Percentiles rank a stretch among this genome's conserved stretches.
phyloP scores from a whole-genome alignment of 2,329 filamentous ascomycete species.

The Colletotrichum trifolii region DNA sequence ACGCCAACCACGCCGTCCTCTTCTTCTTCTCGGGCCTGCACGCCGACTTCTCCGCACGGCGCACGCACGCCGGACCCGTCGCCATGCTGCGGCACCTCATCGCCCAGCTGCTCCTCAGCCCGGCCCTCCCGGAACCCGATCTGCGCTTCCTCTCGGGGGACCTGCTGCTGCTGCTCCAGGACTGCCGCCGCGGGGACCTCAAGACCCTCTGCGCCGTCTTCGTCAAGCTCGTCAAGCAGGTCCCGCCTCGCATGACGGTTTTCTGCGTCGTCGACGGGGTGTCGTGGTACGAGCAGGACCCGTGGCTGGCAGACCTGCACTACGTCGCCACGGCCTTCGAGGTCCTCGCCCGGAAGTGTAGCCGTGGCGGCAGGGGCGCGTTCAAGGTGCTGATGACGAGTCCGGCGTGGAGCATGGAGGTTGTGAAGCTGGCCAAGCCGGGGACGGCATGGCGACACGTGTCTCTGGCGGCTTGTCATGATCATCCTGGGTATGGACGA shows the following conservation, averaged over 20 bases:
- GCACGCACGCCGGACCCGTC: background rate
- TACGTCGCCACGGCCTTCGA: background rate
- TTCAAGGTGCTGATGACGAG: conserved; percentile 3
- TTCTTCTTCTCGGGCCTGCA: conserved; percentile 9
- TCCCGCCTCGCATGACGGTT: background rate
- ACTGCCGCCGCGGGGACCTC: background rate
- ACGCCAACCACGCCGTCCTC: background rate
- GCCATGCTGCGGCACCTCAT: conserved; percentile 6
- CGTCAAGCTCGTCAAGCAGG: conserved; percentile 2
- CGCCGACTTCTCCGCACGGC: background rate
- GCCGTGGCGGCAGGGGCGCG: background rate
- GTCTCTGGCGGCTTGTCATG: background rate
- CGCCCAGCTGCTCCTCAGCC: background rate
- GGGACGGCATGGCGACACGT: background rate
- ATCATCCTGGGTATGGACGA: background rate
- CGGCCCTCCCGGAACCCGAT: background rate
- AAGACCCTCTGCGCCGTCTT: background rate
- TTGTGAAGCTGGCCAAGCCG: background rate
- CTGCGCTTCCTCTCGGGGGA: background rate
- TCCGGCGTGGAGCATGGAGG: background rate
- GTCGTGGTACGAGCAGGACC: conserved; percentile 5
- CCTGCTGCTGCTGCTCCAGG: background rate
- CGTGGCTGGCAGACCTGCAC: conserved; percentile 1
- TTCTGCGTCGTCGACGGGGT: conserved; percentile 12
- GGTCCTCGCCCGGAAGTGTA: background rate